Base-by-base conservation (phyloP, 1,139 yeast species). In the Candida sp. region DNA sequence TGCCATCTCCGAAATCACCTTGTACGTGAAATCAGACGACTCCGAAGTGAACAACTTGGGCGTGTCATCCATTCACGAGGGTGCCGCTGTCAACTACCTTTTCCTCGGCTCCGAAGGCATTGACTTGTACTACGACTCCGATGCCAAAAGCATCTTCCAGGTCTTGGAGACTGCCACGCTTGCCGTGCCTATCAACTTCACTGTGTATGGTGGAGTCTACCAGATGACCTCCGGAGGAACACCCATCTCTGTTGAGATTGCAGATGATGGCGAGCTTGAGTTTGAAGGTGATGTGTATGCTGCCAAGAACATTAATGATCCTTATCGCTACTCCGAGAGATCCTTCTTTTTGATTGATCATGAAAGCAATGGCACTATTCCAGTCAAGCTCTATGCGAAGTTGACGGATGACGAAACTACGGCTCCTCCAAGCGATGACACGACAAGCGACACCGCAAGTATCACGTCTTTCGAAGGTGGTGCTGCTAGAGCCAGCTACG, bases 81-180 rank as follows among this genome's bases (percentile, higher is more conserved):
- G 87, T 62, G 86, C 87, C 45, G 87, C 78, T 53, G 66, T 80
- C 58, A 72, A 77, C 68, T 81, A 77, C 63, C 61, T 74, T 46
- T 73, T 77, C 62, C 58, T 79, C 17, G 49, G 45, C 28, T 25
- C 33, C n/a, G 25, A 12, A 27, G 52, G 44, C 27, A 49, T 50
- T 47, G 44, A 49, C 23, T 48, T 59, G 43, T 85, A 79, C 60
- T 83, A 78, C 63, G 86, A 86, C 62, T 86, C 86, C 43, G 86
- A 78, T 50, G 65, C 78, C 58, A 72, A 76, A 68, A 78, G 73
- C 63, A 60, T 74, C 43, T 73, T 75, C 17, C 7, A 4, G 7
- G 27, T 9, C 5, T 30, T 42, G 9, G 11, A 31, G 23, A 23
- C 28, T 8, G 7, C 26, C 23, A 5, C 28, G 4, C 4, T 31